Percentiles rank a stretch among this genome's conserved stretches.
phyloP scores from a whole-genome alignment of 441 rosid species.

The Aleurites moluccanus region DNA sequence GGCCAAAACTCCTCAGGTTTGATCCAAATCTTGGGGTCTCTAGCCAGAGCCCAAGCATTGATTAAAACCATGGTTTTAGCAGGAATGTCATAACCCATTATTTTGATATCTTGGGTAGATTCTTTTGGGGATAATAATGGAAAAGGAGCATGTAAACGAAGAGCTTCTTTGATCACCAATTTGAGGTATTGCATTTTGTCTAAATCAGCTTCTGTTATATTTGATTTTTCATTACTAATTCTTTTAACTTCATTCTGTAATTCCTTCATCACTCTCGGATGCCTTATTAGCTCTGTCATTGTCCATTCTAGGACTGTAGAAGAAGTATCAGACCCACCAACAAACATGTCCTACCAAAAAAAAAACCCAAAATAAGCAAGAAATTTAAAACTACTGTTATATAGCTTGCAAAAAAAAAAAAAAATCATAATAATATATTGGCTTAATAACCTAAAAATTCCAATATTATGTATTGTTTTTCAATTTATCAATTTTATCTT shows the following conservation, averaged over 20 bases:
- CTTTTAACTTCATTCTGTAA: slow-evolving; percentile 47
- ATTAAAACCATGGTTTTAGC: slow-evolving; percentile 40
- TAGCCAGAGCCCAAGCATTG: slow-evolving; percentile 48
- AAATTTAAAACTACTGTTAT: too few relatives aligned
- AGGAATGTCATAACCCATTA: slow-evolving; percentile 34
- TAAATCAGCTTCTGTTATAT: slow-evolving; percentile 35
- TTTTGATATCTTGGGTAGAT: slow-evolving; percentile 32
- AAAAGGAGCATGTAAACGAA: slow-evolving; percentile 39
- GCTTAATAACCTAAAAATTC: too few relatives aligned
- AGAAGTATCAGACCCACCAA: slow-evolving; percentile 48
- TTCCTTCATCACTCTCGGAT: slow-evolving; percentile 43
- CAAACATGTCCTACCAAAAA: slow-evolving; percentile 32
- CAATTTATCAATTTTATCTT: too few relatives aligned
- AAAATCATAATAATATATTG: too few relatives aligned
- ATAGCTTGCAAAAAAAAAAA: too few relatives aligned
- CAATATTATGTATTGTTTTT: too few relatives aligned
- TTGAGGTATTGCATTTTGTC: slow-evolving; percentile 40
- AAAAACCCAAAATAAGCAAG: background rate
- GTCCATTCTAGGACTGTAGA: slow-evolving; percentile 62
- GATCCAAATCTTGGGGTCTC: slow-evolving; percentile 40
- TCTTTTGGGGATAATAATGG: slow-evolving; percentile 43
- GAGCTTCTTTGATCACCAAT: slow-evolving; percentile 44
- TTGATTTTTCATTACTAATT: slow-evolving; percentile 18
- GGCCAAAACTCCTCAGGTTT: slow-evolving; percentile 42
- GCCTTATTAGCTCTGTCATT: slow-evolving; percentile 57